phyloP scores from a whole-genome alignment of 225 moss, liverwort and hornwort genomes.

The Pseudoscleropodium purum region DNA sequence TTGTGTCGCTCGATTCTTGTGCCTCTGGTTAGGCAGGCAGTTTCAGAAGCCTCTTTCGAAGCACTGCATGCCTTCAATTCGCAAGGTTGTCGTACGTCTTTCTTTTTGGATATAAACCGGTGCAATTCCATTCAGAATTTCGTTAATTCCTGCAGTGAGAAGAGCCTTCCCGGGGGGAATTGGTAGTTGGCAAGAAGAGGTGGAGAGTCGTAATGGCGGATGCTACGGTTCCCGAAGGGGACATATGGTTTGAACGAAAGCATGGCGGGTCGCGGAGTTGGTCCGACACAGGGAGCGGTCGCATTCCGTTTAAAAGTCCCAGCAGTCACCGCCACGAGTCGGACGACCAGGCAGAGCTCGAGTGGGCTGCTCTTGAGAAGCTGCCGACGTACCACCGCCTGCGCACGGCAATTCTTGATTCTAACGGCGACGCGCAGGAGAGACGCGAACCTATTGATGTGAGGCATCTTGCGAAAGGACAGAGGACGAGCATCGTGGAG shows the following conservation, averaged over 20 bases:
- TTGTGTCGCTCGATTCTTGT: background rate
- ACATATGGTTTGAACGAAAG: conserved; percentile 47
- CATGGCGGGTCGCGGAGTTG: conserved; percentile 45
- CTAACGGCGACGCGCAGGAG: background rate
- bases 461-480: conserved; percentile 26
- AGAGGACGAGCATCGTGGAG: conserved; percentile 52
- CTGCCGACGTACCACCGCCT: conserved; percentile 52
- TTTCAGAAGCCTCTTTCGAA: background rate
- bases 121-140: background rate
- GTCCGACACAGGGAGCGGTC: conserved; percentile 33
- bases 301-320: conserved; percentile 9
- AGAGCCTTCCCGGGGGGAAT: background rate
- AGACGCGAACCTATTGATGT: conserved; percentile 17
- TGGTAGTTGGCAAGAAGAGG: background rate
- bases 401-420: conserved; percentile 20
- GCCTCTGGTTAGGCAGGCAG: background rate
- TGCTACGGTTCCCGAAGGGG: conserved; percentile 32
- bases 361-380: conserved; percentile 59
- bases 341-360: conserved; percentile 34
- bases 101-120: background rate
- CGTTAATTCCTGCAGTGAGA: background rate
- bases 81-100: background rate
- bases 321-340: conserved; percentile 10
- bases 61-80: background rate
- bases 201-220: conserved; percentile 16